A percentile compares a stretch with the other conserved stretches of the same genome.
phyloP scores from a whole-genome alignment of 2,329 filamentous ascomycete species.

The Hypomyces perniciosus region DNA sequence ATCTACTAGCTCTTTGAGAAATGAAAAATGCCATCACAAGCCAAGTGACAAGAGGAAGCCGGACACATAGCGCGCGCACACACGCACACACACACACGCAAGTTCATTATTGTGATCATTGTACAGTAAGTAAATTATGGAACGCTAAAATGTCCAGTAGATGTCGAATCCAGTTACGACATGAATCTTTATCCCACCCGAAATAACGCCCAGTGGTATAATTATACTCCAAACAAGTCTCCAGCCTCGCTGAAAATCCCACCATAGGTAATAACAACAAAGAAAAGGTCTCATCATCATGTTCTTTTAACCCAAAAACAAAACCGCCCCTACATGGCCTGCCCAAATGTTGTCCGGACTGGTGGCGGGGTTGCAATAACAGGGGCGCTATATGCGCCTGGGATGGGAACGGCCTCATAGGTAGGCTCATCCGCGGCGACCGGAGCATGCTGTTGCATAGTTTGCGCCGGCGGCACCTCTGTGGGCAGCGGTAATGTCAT shows the following conservation, averaged over 20 bases:
- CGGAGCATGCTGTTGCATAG: slow-evolving; percentile 57
- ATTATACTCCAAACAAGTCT: no score
- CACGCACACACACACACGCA: no score
- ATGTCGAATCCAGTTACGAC: slow-evolving; percentile 12
- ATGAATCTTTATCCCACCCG: slow-evolving; percentile 3
- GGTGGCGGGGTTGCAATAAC: slow-evolving; percentile 47
- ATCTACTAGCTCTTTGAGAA: no score
- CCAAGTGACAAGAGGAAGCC: background rate
- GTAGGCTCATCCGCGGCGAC: slow-evolving; percentile 73
- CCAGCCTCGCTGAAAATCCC: no score
- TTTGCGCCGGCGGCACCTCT: slow-evolving; percentile 31
- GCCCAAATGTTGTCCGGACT: slow-evolving; percentile 38
- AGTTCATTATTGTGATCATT: background rate
- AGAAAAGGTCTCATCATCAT: slow-evolving; percentile 4
- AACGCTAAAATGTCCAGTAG: background rate
- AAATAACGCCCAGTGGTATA: slow-evolving; percentile 18
- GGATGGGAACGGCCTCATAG: slow-evolving; percentile 84
- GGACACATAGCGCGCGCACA: background rate
- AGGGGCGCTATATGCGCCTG: slow-evolving; percentile 67
- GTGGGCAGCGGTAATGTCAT: slow-evolving; percentile 27
- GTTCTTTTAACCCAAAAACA: no score
- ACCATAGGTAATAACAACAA: background rate
- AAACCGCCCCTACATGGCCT: slow-evolving; percentile 19
- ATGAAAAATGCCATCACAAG: no score
- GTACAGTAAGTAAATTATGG: background rate